Conservation (phyloP, 139 green algal genomes). For the Chlorella sp. region DNA sequence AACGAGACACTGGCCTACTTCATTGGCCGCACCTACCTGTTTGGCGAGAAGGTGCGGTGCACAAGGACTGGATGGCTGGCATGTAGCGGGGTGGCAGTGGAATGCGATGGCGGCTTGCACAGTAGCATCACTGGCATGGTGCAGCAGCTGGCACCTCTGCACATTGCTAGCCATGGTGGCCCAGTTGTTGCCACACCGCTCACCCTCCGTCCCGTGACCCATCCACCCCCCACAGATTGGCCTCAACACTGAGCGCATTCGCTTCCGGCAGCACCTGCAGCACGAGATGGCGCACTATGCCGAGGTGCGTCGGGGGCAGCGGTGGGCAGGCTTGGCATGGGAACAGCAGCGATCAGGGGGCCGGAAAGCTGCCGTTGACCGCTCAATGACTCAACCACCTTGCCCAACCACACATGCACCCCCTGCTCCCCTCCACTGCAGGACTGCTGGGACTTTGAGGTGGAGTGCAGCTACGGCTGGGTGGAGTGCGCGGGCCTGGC, state of each 20-base stretch:
- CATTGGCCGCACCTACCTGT: slow-evolving; percentile 97
- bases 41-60: slow-evolving; percentile 69
- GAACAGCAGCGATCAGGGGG: background rate
- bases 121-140: no score
- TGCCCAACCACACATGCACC: background rate
- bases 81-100: no score
- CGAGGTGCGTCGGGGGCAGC: background rate
- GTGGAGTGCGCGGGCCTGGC: slow-evolving; percentile 98
- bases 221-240: slow-evolving; percentile 66
- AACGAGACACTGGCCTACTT: slow-evolving; percentile 99
- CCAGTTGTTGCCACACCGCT: no score
- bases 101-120: no score
- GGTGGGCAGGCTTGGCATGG: no score
- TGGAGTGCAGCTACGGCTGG: slow-evolving; percentile 97
- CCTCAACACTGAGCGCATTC: slow-evolving; percentile 85
- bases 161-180: no score
- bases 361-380: no score
- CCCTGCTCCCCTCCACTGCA: background rate
- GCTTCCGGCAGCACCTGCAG: slow-evolving; percentile 97
- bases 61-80: no score
- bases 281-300: slow-evolving; percentile 97
- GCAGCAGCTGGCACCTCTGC: no score
- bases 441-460: slow-evolving; percentile 99
- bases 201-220: no score
- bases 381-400: background rate